Evolutionary conservation across 352 stramenopile species (phyloP).

Genomic region (Phytophthora pinifolia): DNA sequence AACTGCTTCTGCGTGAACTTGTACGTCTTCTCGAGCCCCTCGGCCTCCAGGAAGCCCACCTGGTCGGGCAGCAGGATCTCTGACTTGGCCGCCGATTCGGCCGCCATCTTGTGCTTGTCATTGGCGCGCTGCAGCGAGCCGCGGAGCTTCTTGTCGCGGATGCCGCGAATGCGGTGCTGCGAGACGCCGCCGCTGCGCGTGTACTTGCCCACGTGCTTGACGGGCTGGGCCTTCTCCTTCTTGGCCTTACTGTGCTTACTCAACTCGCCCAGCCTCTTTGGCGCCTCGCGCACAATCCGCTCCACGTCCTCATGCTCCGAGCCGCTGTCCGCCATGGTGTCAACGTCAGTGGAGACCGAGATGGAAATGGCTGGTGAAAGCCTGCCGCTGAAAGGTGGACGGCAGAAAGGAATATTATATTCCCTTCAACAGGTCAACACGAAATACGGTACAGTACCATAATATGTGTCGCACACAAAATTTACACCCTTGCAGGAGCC

Average conservation of each 20-base stretch:
- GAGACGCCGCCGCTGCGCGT: constrained; percentile 57
- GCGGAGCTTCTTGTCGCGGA: constrained; percentile 91
- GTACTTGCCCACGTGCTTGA: constrained; percentile 81
- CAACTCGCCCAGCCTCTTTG: constrained; percentile 57
- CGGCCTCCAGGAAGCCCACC: constrained; percentile 89
- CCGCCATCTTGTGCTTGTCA: constrained; percentile 86
- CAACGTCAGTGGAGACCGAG: constrained; percentile 1
- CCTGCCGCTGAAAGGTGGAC: not conserved
- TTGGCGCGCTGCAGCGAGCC: constrained; percentile 62
- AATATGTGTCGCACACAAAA: not conserved
- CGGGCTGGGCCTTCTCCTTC: constrained; percentile 16
- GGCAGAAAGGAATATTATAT: too few species aligned
- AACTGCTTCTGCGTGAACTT: constrained; percentile 94
- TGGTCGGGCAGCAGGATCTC: constrained; percentile 91
- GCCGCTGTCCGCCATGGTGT: constrained; percentile 36
- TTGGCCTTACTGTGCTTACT: constrained; percentile 16
- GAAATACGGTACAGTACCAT: not conserved
- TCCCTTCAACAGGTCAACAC: too few species aligned
- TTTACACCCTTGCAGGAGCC: too few species aligned
- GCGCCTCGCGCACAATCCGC: constrained; percentile 49
- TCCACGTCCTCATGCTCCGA: constrained; percentile 69
- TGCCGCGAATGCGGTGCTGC: constrained; percentile 57
- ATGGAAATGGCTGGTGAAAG: constrained; percentile 27
- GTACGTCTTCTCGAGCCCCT: constrained; percentile 97
- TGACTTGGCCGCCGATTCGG: constrained; percentile 82